Base-by-base conservation (phyloP, 2,329 filamentous ascomycete species). In the Lasiodiplodia gonubiensis region DNA sequence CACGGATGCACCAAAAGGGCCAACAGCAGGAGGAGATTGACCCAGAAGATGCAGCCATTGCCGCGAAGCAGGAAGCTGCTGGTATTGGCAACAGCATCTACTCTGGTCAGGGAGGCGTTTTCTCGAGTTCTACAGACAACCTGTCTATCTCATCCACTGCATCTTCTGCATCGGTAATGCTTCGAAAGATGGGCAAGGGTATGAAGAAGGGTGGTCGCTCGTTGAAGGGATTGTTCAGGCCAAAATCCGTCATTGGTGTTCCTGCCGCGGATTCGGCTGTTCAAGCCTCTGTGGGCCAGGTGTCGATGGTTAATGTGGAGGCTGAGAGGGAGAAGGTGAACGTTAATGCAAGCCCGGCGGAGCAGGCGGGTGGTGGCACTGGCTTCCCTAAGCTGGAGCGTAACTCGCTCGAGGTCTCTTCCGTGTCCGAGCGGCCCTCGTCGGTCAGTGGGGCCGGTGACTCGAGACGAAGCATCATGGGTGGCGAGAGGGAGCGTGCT, bases 171-270 rank as follows among this genome's bases (percentile, higher is more conserved):
- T 96, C 93, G 35, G 89, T 96, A 73, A 96, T 96, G 92, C 91
- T 99, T 71, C 89, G 95, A 64, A 99, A 99, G 83, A 99, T 99
- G 95, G 95, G 95, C 67, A 93, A 93, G 71, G 94, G 94, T n/a
- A 91, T 98, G 89, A 98, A 97, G 86, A 96, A 95, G 80, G 90
- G 93, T 63, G 91, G 91, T 21, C 88, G 94, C 57, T 97, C 94
- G 27, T 87, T 99, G 65, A 96, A 96, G 72, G 95, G 95, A 30
- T 85, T 99, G 8, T 99, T 99, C 83, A 87, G 95, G 70, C 94
- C 95, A 0, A 99, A 98, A 79, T 98, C 94, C 1, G 85, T 97
- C 18, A 87, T 94, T 73, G 94, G 93, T 37, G 88, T 90, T 23
- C 88, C 92, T 21, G 85, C 89, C 37, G 88, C 90, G 3, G 93